Percentiles rank a stretch among this genome's conserved stretches.
Conservation (phyloP, 257 asterid species). For the Gardenia jasminoides region DNA sequence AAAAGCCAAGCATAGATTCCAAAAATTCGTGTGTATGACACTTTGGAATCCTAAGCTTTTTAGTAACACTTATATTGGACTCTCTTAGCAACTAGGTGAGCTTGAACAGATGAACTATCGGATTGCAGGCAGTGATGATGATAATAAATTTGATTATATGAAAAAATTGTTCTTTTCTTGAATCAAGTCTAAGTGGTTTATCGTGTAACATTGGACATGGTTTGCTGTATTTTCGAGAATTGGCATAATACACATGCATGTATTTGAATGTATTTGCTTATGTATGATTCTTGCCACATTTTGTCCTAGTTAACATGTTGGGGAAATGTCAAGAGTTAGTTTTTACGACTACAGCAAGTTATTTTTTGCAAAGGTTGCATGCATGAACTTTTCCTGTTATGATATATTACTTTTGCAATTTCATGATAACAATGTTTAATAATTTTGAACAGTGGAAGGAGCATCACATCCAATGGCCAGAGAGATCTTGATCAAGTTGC, state of each 20-base stretch:
- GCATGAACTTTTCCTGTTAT: background rate
- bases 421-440: background rate
- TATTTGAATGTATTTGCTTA: no score
- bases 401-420: background rate
- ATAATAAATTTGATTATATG: background rate
- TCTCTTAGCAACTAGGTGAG: background rate
- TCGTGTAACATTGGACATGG: no score
- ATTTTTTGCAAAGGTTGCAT: background rate
- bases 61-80: background rate
- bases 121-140: background rate
- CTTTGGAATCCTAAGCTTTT: background rate
- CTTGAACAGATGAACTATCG: no score
- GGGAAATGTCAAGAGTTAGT: background rate
- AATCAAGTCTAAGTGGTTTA: background rate
- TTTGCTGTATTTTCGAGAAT: no score
- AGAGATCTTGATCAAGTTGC: constrained; percentile 95
- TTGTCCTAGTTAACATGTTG: background rate
- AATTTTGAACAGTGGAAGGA: constrained; percentile 60
- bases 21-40: background rate
- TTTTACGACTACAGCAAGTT: background rate
- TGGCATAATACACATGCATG: background rate
- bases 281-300: background rate
- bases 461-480: constrained; percentile 80
- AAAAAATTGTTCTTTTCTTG: background rate
- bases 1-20: background rate